These are phyloP conservation scores for Pichia sp. DNA, from an alignment of 1,139 yeast genomes.

Conservation along the genomic window DNA sequence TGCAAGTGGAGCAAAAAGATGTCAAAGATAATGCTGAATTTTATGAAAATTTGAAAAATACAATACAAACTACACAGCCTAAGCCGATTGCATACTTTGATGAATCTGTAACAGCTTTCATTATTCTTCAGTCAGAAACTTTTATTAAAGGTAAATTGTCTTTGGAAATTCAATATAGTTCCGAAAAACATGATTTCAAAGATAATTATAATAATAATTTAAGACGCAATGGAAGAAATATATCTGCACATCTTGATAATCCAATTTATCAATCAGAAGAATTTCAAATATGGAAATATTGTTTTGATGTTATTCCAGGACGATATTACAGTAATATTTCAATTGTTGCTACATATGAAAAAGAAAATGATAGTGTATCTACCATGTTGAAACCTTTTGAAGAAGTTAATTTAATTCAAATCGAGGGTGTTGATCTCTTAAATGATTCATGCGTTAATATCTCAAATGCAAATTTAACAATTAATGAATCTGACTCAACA, in stretches of 20 bases:
- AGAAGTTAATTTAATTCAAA: constrained; percentile 7
- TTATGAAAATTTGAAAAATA: not conserved
- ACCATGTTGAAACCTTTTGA: constrained; percentile 14
- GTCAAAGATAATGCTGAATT: not conserved
- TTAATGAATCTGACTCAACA: not conserved
- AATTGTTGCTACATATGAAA: constrained; percentile 22
- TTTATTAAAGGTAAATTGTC: constrained; percentile 13
- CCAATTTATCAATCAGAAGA: constrained; percentile 5
- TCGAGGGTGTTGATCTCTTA: constrained; percentile 13
- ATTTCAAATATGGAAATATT: constrained; percentile 14
- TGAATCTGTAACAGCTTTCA: constrained; percentile 16
- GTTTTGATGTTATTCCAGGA: constrained; percentile 16
- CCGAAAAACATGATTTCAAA: not conserved
- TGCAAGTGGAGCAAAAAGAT: no score
- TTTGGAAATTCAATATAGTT: constrained; percentile 11
- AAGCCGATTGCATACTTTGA: constrained; percentile 22
- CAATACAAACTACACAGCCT: not conserved
- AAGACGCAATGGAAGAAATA: not conserved
- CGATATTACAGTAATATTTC: constrained; percentile 18
- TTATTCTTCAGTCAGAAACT: constrained; percentile 9
- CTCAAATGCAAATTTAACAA: not conserved
- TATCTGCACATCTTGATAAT: not conserved
- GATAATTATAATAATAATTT: not conserved
- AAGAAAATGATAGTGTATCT: constrained; percentile 8
- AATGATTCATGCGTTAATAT: not conserved